Evolutionary conservation across 2,329 filamentous ascomycete genomes (phyloP), one percentile per base, ranked within the genome.

Genomic region (Paracamarosporium sp.): DNA sequence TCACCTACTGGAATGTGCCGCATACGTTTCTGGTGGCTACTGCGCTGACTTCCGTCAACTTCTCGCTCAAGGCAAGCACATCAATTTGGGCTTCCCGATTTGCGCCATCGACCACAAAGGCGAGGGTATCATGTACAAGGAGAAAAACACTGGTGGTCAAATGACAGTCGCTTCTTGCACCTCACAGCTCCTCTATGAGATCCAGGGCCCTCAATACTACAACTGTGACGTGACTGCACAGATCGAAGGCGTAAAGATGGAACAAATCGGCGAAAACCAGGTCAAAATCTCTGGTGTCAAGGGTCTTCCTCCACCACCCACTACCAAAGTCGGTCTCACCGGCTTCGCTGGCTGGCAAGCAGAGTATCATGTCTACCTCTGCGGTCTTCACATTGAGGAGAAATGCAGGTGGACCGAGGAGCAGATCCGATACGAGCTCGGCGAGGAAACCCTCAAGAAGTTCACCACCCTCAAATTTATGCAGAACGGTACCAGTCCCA

Each of bases 191-290:
- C 66, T 81, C 0, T 81, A 81, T 41, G 79, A 81, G 56, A 74
- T 81, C 25, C 79, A 81, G n/a, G 67, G 65, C 12, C 65, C 65
- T 5, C 59, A 76, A 70, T 55, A 86, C 67, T 83, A 80, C 76
- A 85, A 86, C 72, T 82, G 79, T 4, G 84, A 86, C 60, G 83
- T 86, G 25, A 84, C 81, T 0, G 84, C 84, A 0, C 66, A 83
- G 22, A 72, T 86, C 7, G 74, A 78, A 38, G 74, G 78, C n/a
- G 74, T 86, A 45, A 78, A 77, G 62, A 82, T 88, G 54, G 80
- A 83, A 46, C 80, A 86, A 56, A 60, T 82, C 4, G 80, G 78
- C 1, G 70, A 73, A 41, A 80, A 86, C 63, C 78, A 81, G 13
- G 83, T 86, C 3, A 78, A 79, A 5, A 57, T 86, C 12, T 77